Percentiles rank a stretch among this genome's conserved stretches.
phyloP scores from a whole-genome alignment of 73 alveolate genomes.

The Urostyla sp. region DNA sequence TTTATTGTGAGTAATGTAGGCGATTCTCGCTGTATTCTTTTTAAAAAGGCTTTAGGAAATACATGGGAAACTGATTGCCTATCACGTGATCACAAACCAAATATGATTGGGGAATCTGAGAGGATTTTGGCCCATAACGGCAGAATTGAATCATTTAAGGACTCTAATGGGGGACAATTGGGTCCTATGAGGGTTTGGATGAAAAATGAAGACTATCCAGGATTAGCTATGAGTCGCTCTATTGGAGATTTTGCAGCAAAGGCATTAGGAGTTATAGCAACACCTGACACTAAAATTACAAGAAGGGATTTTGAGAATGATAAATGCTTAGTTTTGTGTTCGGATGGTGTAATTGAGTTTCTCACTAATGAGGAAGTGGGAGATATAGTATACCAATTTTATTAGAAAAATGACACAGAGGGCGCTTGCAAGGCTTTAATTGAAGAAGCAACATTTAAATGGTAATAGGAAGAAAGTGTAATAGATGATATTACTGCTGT shows the following conservation, averaged over 20 bases:
- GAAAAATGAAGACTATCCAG: conserved; percentile 82
- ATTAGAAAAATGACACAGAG: conserved; percentile 70
- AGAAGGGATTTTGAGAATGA: conserved; percentile 62
- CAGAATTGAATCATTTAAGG: conserved; percentile 75
- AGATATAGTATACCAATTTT: conserved; percentile 70
- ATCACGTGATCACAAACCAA: conserved; percentile 78
- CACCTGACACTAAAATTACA: conserved; percentile 74
- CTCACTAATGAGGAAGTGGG: conserved; percentile 74
- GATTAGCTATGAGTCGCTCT: conserved; percentile 89
- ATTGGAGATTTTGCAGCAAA: conserved; percentile 84
- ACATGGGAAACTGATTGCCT: conserved; percentile 24
- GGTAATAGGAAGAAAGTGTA: conserved; percentile 80
- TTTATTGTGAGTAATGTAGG: conserved; percentile 81
- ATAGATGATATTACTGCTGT: conserved; percentile 80
- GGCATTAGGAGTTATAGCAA: conserved; percentile 77
- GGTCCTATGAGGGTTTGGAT: conserved; percentile 90
- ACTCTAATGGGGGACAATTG: conserved; percentile 60
- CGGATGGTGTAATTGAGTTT: conserved; percentile 89
- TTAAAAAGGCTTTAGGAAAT: neutral
- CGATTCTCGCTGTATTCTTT: conserved; percentile 65
- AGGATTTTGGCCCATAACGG: conserved; percentile 72
- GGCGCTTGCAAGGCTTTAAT: conserved; percentile 76
- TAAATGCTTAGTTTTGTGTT: conserved; percentile 74
- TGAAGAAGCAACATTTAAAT: conserved; percentile 73
- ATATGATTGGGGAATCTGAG: conserved; percentile 60